Evolutionary conservation across 202 grass and related monocot genomes (phyloP).

Genomic region (Brachypodium distachyon): DNA sequence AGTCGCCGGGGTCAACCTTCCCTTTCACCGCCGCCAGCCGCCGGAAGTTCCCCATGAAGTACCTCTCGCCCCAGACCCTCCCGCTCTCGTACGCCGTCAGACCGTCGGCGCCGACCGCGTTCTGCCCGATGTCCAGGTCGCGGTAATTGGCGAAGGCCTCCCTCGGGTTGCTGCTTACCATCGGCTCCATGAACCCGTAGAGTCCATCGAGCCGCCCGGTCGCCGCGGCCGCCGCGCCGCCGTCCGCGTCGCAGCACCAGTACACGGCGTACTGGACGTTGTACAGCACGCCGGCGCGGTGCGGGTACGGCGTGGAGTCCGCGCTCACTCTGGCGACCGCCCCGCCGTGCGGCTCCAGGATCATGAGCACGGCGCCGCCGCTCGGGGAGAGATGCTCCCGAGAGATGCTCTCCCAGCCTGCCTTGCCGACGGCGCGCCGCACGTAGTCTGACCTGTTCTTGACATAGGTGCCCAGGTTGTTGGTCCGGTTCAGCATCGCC

Average conservation of each 20-base stretch:
- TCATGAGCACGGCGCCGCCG: neutral
- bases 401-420: neutral
- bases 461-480: neutral
- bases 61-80: too few species aligned
- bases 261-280: constrained; percentile 22
- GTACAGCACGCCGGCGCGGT: constrained; percentile 26
- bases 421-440: neutral
- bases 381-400: neutral
- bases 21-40: constrained; percentile 41
- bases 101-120: neutral
- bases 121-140: constrained; percentile 44
- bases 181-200: neutral
- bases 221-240: neutral
- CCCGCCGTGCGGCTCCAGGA: constrained; percentile 20
- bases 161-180: constrained; percentile 33
- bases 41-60: constrained; percentile 33
- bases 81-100: constrained; percentile 19
- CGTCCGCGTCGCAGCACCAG: neutral
- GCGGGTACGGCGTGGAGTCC: constrained; percentile 24
- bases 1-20: constrained; percentile 31
- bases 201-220: constrained; percentile 11
- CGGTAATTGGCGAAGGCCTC: constrained; percentile 41
- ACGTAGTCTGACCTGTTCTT: constrained; percentile 48
- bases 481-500: constrained; percentile 2
- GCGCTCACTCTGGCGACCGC: neutral